phyloP scores from a whole-genome alignment of 306 rosid genomes.

The Quercus dentata region DNA sequence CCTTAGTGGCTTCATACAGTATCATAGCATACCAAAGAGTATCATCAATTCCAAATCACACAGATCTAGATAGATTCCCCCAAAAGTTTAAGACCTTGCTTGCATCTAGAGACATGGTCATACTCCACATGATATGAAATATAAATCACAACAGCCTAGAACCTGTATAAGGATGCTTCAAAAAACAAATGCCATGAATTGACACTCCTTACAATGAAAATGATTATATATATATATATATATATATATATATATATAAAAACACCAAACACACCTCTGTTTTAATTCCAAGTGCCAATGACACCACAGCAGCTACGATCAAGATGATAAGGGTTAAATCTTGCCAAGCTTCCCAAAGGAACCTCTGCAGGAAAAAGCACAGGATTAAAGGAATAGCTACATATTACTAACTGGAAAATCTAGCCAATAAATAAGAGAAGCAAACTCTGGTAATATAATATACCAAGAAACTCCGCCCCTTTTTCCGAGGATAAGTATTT shows the following conservation, averaged over 20 bases:
- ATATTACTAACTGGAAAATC: not conserved
- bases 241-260: not conserved
- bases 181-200: constrained; percentile 5
- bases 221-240: not conserved
- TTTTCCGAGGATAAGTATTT: constrained; percentile 92
- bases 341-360: constrained; percentile 99
- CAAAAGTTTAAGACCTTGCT: not conserved
- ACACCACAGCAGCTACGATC: constrained; percentile 83
- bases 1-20: not conserved
- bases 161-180: constrained; percentile 13
- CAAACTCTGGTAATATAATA: not conserved
- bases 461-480: constrained; percentile 88
- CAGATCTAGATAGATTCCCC: not conserved
- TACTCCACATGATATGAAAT: not conserved
- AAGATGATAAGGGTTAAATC: constrained; percentile 89
- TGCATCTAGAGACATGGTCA: constrained; percentile 7
- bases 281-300: constrained; percentile 79
- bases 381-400: constrained; percentile 8
- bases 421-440: not conserved
- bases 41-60: not conserved
- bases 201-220: constrained; percentile 9
- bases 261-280: constrained; percentile 61
- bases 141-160: constrained; percentile 1
- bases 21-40: not conserved
- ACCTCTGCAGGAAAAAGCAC: constrained; percentile 54